A percentile compares a stretch with the other conserved stretches of the same genome.
phyloP scores from a whole-genome alignment of 2,329 filamentous ascomycete genomes.

The Colletotrichum sp. region DNA sequence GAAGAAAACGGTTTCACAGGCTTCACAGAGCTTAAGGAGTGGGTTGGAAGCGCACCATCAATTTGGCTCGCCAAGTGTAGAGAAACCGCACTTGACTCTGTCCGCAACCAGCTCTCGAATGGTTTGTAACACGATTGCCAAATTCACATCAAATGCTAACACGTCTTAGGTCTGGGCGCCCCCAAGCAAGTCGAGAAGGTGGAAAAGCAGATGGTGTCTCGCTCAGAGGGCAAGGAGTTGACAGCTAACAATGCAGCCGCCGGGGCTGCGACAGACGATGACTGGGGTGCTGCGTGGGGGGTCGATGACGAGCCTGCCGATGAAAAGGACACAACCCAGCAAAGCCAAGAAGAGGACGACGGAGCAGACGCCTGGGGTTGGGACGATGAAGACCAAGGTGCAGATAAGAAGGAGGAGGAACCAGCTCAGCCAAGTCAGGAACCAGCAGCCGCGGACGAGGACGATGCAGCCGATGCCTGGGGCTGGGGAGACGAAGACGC shows the following conservation, averaged over 20 bases:
- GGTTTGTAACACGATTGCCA: conserved; percentile 39
- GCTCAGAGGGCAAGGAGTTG: conserved; percentile 69
- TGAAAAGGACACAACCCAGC: conserved; percentile 25
- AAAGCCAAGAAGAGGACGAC: conserved; percentile 40
- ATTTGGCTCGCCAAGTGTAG: conserved; percentile 87
- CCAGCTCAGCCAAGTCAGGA: conserved; percentile 20
- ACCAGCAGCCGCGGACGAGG: conserved; percentile 38
- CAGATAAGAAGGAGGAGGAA: conserved; percentile 32
- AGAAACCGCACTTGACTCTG: conserved; percentile 77
- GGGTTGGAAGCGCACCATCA: conserved; percentile 79
- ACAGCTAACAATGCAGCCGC: conserved; percentile 51
- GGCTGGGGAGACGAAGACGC: conserved; percentile 80
- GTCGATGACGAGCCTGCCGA: conserved; percentile 58
- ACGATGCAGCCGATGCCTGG: conserved; percentile 73
- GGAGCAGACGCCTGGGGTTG: conserved; percentile 81
- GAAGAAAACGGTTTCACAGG: conserved; percentile 67
- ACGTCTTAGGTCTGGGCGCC: conserved; percentile 53
- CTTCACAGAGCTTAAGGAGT: conserved; percentile 71
- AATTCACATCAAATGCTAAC: not conserved
- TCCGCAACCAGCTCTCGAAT: conserved; percentile 70
- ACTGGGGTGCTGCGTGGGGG: conserved; percentile 84
- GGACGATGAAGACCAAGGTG: conserved; percentile 68
- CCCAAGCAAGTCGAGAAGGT: conserved; percentile 79
- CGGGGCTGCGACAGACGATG: conserved; percentile 53
- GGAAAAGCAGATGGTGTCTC: conserved; percentile 80